Evolutionary conservation across 208 protist species (phyloP).

Genomic region (Lotmaria passim): DNA sequence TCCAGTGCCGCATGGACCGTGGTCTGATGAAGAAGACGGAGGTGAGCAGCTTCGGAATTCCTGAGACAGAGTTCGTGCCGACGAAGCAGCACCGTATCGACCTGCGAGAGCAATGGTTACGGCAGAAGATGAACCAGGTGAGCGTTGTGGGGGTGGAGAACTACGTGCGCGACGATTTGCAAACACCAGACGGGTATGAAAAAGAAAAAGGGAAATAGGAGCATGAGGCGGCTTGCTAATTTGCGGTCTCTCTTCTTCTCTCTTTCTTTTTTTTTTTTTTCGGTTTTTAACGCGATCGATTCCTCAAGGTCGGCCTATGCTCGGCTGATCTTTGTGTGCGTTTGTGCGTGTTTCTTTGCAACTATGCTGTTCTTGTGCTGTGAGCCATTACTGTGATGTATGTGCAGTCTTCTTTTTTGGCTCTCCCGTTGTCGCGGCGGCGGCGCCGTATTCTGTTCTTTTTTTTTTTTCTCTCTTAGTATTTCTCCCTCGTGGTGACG

Average conservation of each 20-base stretch:
- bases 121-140: slow-evolving; percentile 83
- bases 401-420: too few relatives aligned
- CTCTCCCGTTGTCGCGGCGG: too few relatives aligned
- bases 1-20: slow-evolving; percentile 87
- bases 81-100: slow-evolving; percentile 78
- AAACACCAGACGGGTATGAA: slow-evolving; percentile 72
- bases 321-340: too few relatives aligned
- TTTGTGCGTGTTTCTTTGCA: too few relatives aligned
- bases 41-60: slow-evolving; percentile 73
- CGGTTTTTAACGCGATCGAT: too few relatives aligned
- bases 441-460: too few relatives aligned
- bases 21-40: slow-evolving; percentile 87
- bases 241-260: slow-evolving; percentile 3
- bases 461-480: too few relatives aligned
- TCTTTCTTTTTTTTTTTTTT: background rate
- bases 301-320: too few relatives aligned
- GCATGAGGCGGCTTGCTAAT: background rate
- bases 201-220: slow-evolving; percentile 29
- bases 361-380: too few relatives aligned
- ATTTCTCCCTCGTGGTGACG: too few relatives aligned
- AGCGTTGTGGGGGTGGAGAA: slow-evolving; percentile 74
- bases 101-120: slow-evolving; percentile 73
- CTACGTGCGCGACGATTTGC: slow-evolving; percentile 72
- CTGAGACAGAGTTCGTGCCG: slow-evolving; percentile 82
- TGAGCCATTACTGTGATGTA: too few relatives aligned